Evolutionary conservation across 177 flowering plant genomes (phyloP).

Genomic region (Telopea speciosissima): DNA sequence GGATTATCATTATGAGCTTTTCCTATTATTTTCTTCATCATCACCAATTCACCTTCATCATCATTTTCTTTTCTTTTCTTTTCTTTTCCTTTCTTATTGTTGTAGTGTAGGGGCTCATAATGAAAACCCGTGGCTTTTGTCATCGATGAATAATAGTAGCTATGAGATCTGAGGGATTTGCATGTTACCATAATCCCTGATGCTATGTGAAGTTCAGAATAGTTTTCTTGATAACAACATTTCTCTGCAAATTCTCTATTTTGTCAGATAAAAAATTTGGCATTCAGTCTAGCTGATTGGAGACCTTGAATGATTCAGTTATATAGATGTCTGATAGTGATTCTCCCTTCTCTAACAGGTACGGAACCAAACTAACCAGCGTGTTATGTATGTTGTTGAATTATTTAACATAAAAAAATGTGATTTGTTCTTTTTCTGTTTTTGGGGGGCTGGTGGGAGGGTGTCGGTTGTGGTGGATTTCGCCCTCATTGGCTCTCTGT

Average conservation of each 20-base stretch:
- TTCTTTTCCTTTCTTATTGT: background rate
- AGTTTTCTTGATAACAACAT: too few species aligned
- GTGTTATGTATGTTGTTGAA: background rate
- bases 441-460: too few species aligned
- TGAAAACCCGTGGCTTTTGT: background rate
- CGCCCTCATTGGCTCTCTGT: too few species aligned
- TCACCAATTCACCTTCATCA: background rate
- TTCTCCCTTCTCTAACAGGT: background rate
- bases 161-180: constrained; percentile 3
- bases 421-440: too few species aligned
- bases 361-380: background rate
- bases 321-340: background rate
- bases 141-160: background rate
- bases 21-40: background rate
- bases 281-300: too few species aligned
- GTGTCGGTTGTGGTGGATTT: too few species aligned
- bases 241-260: background rate
- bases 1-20: background rate
- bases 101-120: background rate
- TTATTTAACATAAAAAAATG: too few species aligned
- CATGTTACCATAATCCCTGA: background rate
- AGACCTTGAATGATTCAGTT: background rate
- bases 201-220: too few species aligned
- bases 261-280: too few species aligned
- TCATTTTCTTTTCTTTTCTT: background rate